phyloP scores from a whole-genome alignment of 2,329 filamentous ascomycete species.

The Penicillium thymicola region DNA sequence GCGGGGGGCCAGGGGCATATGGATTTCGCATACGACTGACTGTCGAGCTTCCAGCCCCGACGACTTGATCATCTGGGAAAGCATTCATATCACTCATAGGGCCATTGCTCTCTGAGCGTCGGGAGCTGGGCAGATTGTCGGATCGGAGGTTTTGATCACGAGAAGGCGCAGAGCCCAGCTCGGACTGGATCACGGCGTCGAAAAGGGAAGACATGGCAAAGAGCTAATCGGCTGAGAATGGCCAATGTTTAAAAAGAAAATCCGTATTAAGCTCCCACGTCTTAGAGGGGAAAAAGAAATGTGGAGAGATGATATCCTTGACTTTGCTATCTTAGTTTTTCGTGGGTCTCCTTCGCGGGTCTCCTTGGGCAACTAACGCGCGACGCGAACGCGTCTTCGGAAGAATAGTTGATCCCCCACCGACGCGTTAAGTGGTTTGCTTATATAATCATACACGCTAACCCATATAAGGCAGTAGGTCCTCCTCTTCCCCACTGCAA shows the following conservation, averaged over 20 bases:
- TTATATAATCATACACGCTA: not conserved
- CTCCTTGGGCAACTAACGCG: constrained; percentile 26
- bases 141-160: constrained; percentile 31
- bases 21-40: constrained; percentile 49
- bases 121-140: constrained; percentile 51
- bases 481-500: not conserved
- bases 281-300: constrained; percentile 9
- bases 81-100: constrained; percentile 56
- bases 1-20: constrained; percentile 52
- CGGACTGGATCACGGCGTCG: constrained; percentile 43
- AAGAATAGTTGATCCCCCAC: constrained; percentile 14
- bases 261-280: constrained; percentile 7
- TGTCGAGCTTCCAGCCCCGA: constrained; percentile 52
- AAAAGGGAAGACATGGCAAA: constrained; percentile 41
- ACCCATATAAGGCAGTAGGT: not conserved
- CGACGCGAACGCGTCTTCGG: constrained; percentile 24
- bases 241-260: constrained; percentile 21
- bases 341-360: constrained; percentile 16
- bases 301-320: constrained; percentile 7
- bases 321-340: constrained; percentile 17
- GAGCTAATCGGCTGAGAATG: constrained; percentile 24
- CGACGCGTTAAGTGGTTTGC: constrained; percentile 38
- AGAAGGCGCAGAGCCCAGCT: constrained; percentile 36
- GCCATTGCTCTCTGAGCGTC: constrained; percentile 52
- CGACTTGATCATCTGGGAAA: constrained; percentile 61